Conservation (phyloP, 192 early-diverging fungal genomes). For the Dimargaris cristalligena region DNA sequence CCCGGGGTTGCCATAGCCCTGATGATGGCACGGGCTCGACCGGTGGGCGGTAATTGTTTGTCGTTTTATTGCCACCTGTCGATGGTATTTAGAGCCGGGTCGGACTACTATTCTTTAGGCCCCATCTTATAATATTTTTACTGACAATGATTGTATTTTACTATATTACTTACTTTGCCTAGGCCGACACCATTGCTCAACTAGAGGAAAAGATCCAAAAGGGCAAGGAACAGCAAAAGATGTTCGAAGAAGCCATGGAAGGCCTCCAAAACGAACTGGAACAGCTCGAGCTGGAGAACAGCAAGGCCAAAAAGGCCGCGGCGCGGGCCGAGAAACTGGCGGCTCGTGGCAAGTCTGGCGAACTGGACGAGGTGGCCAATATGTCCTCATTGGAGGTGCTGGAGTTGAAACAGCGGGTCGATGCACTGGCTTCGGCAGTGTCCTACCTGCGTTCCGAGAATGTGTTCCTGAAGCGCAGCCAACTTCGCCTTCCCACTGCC, state of each 20-base stretch:
- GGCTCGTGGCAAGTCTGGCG: conserved; percentile 7
- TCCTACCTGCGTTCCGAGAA: conserved; percentile 2
- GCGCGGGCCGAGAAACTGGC: conserved; percentile 4
- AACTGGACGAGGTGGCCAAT: conserved; percentile 3
- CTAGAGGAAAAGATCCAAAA: conserved; percentile 42
- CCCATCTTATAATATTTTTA: too few species aligned
- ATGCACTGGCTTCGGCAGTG: conserved; percentile 6
- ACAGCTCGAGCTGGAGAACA: conserved; percentile 46
- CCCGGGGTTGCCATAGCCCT: too few species aligned
- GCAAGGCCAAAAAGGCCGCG: conserved; percentile 25
- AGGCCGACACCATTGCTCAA: conserved; percentile 36
- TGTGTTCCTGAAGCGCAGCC: conserved; percentile 5
- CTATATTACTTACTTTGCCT: too few species aligned
- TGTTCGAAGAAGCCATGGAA: conserved; percentile 57
- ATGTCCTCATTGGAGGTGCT: conserved; percentile 8
- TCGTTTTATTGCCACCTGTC: too few species aligned
- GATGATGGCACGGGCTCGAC: too few species aligned
- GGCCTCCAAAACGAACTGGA: conserved; percentile 53
- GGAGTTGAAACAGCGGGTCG: conserved; percentile 10
- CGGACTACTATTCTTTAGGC: too few species aligned
- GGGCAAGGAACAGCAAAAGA: conserved; percentile 38
- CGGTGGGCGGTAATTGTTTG: too few species aligned
- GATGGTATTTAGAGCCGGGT: too few species aligned
- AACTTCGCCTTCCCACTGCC: background rate
- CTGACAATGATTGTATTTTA: too few species aligned